Percentiles rank a stretch among this genome's conserved stretches.
Conservation (phyloP, 768 basidiomycete species). For the Rhizopogon salebrosus region DNA sequence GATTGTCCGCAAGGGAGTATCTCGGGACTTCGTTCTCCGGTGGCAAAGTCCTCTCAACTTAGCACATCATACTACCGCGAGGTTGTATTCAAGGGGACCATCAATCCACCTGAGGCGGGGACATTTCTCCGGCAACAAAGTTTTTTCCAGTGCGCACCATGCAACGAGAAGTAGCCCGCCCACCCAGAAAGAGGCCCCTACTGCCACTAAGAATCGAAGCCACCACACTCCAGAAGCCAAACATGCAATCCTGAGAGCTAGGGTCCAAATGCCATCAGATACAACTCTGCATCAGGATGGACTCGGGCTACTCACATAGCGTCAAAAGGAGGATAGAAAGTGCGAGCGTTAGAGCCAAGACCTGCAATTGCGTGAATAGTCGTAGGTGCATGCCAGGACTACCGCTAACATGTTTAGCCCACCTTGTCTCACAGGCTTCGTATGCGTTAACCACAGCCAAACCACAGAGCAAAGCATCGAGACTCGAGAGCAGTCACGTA, state of each 20-base stretch:
- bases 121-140: constrained; percentile 9
- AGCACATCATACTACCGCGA: too few relatives aligned
- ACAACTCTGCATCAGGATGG: too few relatives aligned
- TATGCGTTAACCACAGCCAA: background rate
- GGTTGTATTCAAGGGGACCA: too few relatives aligned
- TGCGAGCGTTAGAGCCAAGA: background rate
- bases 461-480: background rate
- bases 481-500: background rate
- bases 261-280: background rate
- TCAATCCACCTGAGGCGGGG: too few relatives aligned
- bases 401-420: background rate
- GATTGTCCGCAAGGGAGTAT: too few relatives aligned
- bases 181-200: too few relatives aligned
- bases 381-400: background rate
- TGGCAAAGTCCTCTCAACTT: too few relatives aligned
- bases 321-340: background rate
- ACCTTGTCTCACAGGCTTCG: background rate
- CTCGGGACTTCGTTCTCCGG: too few relatives aligned
- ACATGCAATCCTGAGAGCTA: background rate
- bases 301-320: background rate
- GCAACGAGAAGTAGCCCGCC: too few relatives aligned
- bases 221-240: background rate
- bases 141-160: background rate
- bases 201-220: background rate
- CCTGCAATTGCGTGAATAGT: background rate